Conservation (phyloP, 257 asterid genomes). For the Solanum ossicruentum region DNA sequence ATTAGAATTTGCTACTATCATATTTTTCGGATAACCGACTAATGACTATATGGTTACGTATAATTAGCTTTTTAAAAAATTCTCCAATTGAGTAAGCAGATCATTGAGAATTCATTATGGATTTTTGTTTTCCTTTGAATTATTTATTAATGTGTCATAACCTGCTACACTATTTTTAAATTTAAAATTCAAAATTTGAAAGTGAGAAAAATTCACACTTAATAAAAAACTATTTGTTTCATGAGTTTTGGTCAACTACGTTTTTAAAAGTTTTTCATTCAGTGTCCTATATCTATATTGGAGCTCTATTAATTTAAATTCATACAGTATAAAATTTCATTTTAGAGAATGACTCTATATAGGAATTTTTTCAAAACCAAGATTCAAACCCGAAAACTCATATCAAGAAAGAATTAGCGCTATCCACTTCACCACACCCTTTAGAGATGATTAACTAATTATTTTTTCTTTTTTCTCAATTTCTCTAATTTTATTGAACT, state of each 20-base stretch:
- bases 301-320: too few relatives aligned
- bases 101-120: not conserved
- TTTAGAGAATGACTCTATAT: too few relatives aligned
- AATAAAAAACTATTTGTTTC: not conserved
- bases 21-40: not conserved
- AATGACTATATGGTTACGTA: not conserved
- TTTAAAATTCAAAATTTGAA: not conserved
- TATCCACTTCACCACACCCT: too few relatives aligned
- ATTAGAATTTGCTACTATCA: not conserved
- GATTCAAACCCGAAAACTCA: too few relatives aligned
- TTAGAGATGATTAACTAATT: not conserved
- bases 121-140: not conserved
- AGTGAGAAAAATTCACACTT: not conserved
- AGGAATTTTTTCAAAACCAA: too few relatives aligned
- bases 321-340: rapidly evolving
- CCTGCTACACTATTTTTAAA: not conserved
- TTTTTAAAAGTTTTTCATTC: too few relatives aligned
- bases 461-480: not conserved
- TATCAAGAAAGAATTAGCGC: too few relatives aligned
- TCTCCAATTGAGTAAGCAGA: not conserved
- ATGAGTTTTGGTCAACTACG: not conserved
- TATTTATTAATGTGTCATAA: not conserved
- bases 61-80: not conserved
- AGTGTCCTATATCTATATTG: too few relatives aligned
- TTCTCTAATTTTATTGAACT: too few relatives aligned